Evolutionary conservation across 2,329 filamentous ascomycete species (phyloP).

Genomic region (Fusarium incarnatum): DNA sequence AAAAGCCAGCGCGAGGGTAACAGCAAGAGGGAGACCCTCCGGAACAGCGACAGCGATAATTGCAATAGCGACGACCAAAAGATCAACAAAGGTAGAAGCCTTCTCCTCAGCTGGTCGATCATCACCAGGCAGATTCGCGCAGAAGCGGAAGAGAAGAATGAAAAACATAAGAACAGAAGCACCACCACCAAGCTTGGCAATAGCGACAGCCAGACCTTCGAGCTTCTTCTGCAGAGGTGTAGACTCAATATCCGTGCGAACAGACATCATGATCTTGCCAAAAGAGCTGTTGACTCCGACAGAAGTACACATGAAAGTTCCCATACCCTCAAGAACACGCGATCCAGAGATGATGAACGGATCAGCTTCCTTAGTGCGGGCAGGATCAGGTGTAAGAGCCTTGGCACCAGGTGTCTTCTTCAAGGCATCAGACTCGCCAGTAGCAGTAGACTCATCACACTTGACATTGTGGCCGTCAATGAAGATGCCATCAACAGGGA

Average conservation of each 20-base stretch:
- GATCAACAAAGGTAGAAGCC: constrained; percentile 80
- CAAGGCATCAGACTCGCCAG: constrained; percentile 80
- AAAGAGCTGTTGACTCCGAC: constrained; percentile 80
- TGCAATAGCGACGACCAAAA: constrained; percentile 81
- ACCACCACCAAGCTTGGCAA: constrained; percentile 80
- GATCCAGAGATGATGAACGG: constrained; percentile 90
- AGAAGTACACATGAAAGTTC: constrained; percentile 79
- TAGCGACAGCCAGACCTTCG: constrained; percentile 79
- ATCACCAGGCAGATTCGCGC: constrained; percentile 71
- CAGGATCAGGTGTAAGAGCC: constrained; percentile 75
- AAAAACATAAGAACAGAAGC: constrained; percentile 85
- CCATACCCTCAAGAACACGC: constrained; percentile 78
- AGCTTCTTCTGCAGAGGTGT: constrained; percentile 82
- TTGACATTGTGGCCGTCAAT: constrained; percentile 28
- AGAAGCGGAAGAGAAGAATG: constrained; percentile 86
- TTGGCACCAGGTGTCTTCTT: constrained; percentile 75
- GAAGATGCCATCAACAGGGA: constrained; percentile 23
- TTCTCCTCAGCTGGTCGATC: constrained; percentile 72
- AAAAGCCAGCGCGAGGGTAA: constrained; percentile 80
- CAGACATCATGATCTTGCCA: constrained; percentile 78
- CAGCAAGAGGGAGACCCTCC: constrained; percentile 81
- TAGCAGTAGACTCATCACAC: constrained; percentile 57
- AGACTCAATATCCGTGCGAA: constrained; percentile 79
- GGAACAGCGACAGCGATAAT: constrained; percentile 85
- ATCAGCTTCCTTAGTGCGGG: constrained; percentile 77